Percentiles rank a stretch among this genome's conserved stretches.
These are phyloP conservation scores for Amphicarpaea edgeworthii DNA, from an alignment of 306 rosid species.

Conservation along the genomic window DNA sequence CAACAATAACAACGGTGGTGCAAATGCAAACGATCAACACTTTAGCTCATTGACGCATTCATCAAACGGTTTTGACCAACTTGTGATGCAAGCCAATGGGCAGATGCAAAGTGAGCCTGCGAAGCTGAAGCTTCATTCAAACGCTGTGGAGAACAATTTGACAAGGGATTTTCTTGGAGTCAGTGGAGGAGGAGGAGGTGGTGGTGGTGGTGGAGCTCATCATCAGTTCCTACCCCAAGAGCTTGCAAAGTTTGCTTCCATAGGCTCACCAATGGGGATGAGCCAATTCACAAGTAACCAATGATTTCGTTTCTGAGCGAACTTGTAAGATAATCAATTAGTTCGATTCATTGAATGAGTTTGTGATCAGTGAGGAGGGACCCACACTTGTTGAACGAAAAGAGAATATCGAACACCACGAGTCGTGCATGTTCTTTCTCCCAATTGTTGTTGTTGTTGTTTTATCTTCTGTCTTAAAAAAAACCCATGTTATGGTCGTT, in stretches of 20 bases:
- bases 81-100: conserved; percentile 48
- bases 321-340: conserved; percentile 16
- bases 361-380: conserved; percentile 23
- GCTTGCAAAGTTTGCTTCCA: conserved; percentile 68
- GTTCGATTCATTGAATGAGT: too few species aligned
- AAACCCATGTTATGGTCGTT: conserved; percentile 49
- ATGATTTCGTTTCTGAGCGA: conserved; percentile 41
- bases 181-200: conserved; percentile 59
- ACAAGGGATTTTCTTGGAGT: conserved; percentile 92
- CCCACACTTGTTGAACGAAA: conserved; percentile 58
- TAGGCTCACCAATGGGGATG: conserved; percentile 65
- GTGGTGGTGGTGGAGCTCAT: conserved; percentile 37
- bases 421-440: conserved; percentile 55
- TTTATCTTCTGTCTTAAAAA: conserved; percentile 48
- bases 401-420: conserved; percentile 42
- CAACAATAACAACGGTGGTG: conserved; percentile 35
- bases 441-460: conserved; percentile 46
- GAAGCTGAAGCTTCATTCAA: conserved; percentile 49
- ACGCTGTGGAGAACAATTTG: conserved; percentile 51
- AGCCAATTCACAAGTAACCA: conserved; percentile 71
- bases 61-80: conserved; percentile 56
- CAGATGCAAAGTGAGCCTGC: conserved; percentile 44
- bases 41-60: conserved; percentile 48
- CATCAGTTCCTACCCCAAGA: conserved; percentile 66
- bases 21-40: background rate